Evolutionary conservation across 2,329 filamentous ascomycete genomes (phyloP), one percentile per base, ranked within the genome.

Genomic region (Gaeumannomyces sp.): DNA sequence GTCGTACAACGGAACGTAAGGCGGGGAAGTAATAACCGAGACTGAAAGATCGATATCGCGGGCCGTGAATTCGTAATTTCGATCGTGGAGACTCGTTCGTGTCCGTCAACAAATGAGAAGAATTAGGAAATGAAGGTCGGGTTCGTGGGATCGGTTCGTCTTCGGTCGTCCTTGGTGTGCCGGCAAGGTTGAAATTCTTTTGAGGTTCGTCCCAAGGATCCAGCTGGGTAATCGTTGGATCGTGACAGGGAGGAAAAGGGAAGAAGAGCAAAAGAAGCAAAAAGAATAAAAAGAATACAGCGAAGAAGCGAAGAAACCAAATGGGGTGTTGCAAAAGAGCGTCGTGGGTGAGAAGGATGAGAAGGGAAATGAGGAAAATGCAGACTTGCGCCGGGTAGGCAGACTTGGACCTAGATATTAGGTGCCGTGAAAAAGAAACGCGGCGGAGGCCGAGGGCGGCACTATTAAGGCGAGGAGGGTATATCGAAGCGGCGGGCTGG

Each of bases 91-190:
- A 62, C 25, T 45, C 60, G 60, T 62, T n/a, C 25, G 27, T 28
- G 60, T n/a, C n/a, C 35, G 57, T 27, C 25, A 59, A 62, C 25
- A 66, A 64, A 67, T 66, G 67, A 60, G 63, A 65, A 67, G 61
- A 14, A 66, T n/a, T 1, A 53, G 4, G 8, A 22, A 53, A 22
- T 53, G 45, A n/a, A n/a, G 19, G 19, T n/a, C 45, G 19, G 22
- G 22, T n/a, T 53, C 45, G 45, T 53, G 19, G 45, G 19, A n/a
- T 53, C 45, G 22, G 19, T 53, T 53, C 45, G 45, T 53, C 38
- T 45, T 53, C 45, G 22, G 45, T 53, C 45, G 45, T 53, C 45
- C 45, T n/a, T 11, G 45, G 45, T 53, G 19, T n/a, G 22, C 22
- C 45, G 22, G 22, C 45, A 53, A 53, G 22, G 45, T n/a, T 53